A percentile compares a stretch with the other conserved stretches of the same genome.
phyloP scores from a whole-genome alignment of 495 filamentous ascomycete species.

The Penicillium steckii region DNA sequence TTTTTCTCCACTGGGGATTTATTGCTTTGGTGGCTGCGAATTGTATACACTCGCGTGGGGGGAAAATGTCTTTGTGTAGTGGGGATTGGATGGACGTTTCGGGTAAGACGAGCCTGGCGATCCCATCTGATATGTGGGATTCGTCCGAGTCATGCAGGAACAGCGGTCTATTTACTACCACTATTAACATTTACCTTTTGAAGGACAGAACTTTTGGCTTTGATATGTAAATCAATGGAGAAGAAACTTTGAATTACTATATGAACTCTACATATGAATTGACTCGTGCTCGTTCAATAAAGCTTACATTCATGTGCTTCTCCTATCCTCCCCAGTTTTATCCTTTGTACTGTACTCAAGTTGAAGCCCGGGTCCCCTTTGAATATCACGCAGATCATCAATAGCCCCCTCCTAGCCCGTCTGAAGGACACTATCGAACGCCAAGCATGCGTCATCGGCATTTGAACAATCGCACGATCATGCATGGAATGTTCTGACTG shows the following conservation, averaged over 20 bases:
- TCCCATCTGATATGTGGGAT: background rate
- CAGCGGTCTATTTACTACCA: background rate
- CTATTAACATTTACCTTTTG: too few relatives aligned
- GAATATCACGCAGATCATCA: conserved; percentile 6
- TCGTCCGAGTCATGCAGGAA: background rate
- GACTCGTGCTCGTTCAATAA: too few relatives aligned
- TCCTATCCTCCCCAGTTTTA: too few relatives aligned
- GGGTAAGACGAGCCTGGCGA: background rate
- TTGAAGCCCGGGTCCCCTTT: too few relatives aligned
- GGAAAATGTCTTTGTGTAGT: background rate
- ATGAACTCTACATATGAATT: too few relatives aligned
- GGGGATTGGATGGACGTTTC: background rate
- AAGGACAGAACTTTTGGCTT: too few relatives aligned
- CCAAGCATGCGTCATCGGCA: background rate
- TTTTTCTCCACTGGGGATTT: background rate
- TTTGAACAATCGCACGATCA: background rate
- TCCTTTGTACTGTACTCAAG: too few relatives aligned
- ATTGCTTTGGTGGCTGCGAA: background rate
- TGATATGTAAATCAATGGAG: too few relatives aligned
- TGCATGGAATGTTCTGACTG: background rate
- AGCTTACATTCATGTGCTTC: too few relatives aligned
- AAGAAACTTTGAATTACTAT: too few relatives aligned
- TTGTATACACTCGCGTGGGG: too few relatives aligned
- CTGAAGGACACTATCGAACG: background rate
- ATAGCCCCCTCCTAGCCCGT: conserved; percentile 1